Evolutionary conservation across 352 stramenopile genomes (phyloP).

Genomic region (Globisporangium lucens): DNA sequence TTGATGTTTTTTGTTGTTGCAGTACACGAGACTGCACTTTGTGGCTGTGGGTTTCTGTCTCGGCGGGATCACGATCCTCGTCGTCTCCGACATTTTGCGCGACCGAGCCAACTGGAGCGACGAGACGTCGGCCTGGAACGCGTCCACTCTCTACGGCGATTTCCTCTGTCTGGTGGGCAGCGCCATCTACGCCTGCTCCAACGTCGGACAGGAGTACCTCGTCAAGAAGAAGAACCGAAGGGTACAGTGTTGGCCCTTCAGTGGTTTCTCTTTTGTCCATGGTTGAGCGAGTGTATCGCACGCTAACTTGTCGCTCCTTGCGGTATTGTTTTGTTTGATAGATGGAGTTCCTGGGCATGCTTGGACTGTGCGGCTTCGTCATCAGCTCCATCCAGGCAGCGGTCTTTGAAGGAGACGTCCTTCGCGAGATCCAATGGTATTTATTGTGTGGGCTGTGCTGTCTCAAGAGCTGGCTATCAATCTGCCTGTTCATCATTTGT

Average conservation of each 20-base stretch:
- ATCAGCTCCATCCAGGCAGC: slow-evolving; percentile 82
- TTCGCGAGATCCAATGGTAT: slow-evolving; percentile 46
- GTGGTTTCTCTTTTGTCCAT: too few species aligned
- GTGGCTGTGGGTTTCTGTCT: slow-evolving; percentile 82
- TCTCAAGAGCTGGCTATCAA: not conserved
- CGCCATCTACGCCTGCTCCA: slow-evolving; percentile 89
- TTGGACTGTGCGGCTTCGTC: slow-evolving; percentile 91
- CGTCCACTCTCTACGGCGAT: slow-evolving; percentile 84
- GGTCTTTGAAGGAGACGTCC: slow-evolving; percentile 71
- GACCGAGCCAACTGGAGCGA: slow-evolving; percentile 23
- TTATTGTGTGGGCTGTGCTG: not conserved
- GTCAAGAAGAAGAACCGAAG: slow-evolving; percentile 82
- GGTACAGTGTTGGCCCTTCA: slow-evolving; percentile 14
- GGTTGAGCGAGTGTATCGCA: not conserved
- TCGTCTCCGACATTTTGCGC: slow-evolving; percentile 82
- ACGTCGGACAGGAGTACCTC: slow-evolving; percentile 88
- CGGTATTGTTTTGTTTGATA: slow-evolving; percentile 21
- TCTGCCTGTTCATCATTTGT: not conserved
- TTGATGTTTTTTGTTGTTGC: slow-evolving; percentile 9
- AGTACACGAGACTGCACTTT: slow-evolving; percentile 75
- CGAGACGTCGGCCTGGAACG: slow-evolving; percentile 19
- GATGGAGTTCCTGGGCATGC: slow-evolving; percentile 94
- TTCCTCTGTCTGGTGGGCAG: slow-evolving; percentile 90
- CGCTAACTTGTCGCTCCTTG: not conserved
- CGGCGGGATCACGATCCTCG: slow-evolving; percentile 73